Percentiles rank a stretch among this genome's conserved stretches.
phyloP scores from a whole-genome alignment of 2,329 filamentous ascomycete genomes.

The Talaromyces pinophilus region DNA sequence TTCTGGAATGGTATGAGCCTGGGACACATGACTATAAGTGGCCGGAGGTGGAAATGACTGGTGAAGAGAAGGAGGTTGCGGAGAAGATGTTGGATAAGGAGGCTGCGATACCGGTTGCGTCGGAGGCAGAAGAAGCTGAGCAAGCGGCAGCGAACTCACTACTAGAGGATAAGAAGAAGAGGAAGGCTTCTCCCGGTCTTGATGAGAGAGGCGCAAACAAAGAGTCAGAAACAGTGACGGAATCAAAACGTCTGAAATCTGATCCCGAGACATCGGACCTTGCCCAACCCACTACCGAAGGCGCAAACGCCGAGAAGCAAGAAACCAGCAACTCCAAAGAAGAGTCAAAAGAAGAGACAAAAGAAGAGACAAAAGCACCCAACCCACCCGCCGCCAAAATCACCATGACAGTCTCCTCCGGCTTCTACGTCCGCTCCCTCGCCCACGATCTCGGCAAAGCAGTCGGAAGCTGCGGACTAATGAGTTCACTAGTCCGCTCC shows the following conservation, averaged over 20 bases:
- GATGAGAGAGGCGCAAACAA: slow-evolving; percentile 3
- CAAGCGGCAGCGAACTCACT: slow-evolving; percentile 1
- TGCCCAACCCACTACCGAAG: slow-evolving; percentile 24
- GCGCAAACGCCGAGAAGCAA: neutral
- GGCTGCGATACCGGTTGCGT: slow-evolving; percentile 28
- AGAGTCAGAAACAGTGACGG: neutral
- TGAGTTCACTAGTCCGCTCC: slow-evolving; percentile 79
- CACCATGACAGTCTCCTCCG: slow-evolving; percentile 88
- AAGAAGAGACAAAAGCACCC: neutral
- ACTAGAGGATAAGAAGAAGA: slow-evolving; percentile 28
- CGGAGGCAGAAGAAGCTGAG: slow-evolving; percentile 27
- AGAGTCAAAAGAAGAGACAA: slow-evolving; percentile 20
- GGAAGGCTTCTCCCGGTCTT: slow-evolving; percentile 38
- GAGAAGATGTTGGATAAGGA: slow-evolving; percentile 61
- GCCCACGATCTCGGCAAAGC: slow-evolving; percentile 88
- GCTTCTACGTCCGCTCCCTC: slow-evolving; percentile 94
- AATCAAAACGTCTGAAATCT: slow-evolving; percentile 16
- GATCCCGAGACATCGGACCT: slow-evolving; percentile 21
- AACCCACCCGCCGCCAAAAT: slow-evolving; percentile 70
- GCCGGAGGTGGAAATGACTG: slow-evolving; percentile 75
- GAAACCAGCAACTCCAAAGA: neutral
- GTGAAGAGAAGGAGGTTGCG: slow-evolving; percentile 73
- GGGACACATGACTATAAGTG: slow-evolving; percentile 77
- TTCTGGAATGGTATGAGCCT: slow-evolving; percentile 81
- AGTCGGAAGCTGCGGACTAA: slow-evolving; percentile 77